Conservation (phyloP, 768 basidiomycete species). For the Cytidiella melzeri region DNA sequence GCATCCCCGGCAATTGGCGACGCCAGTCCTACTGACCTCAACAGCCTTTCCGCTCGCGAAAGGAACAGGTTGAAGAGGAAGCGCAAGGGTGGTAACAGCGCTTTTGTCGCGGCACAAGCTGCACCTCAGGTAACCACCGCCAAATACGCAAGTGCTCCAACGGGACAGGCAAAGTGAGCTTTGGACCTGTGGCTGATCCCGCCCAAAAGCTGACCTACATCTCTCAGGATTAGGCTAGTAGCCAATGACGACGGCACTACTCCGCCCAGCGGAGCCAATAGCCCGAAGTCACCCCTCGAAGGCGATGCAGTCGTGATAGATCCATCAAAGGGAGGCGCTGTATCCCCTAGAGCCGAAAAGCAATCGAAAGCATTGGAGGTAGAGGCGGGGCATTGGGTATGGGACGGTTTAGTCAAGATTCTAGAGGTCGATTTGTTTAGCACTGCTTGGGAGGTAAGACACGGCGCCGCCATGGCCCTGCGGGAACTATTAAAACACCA, state of each 20-base stretch:
- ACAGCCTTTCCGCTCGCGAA: constrained; percentile 81
- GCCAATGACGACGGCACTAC: constrained; percentile 49
- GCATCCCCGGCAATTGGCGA: constrained; percentile 11
- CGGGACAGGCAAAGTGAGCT: constrained; percentile 52
- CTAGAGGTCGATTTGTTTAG: constrained; percentile 82
- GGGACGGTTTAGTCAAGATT: constrained; percentile 77
- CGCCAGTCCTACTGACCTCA: constrained; percentile 44
- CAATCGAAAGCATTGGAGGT: constrained; percentile 77
- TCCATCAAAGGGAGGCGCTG: constrained; percentile 79
- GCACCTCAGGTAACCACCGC: constrained; percentile 53
- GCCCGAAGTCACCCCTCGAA: constrained; percentile 41
- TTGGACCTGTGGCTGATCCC: background rate
- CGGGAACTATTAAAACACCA: constrained; percentile 83
- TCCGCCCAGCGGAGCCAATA: constrained; percentile 47
- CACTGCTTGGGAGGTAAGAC: constrained; percentile 87
- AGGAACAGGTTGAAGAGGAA: constrained; percentile 93
- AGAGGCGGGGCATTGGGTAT: constrained; percentile 70
- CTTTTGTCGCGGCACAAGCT: constrained; percentile 67
- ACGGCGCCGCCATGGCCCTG: constrained; percentile 89
- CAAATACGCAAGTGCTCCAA: constrained; percentile 55
- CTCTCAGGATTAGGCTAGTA: constrained; percentile 80
- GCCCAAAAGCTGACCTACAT: too few relatives aligned
- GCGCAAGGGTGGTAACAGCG: constrained; percentile 79
- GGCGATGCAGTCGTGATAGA: constrained; percentile 71
- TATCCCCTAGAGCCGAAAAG: constrained; percentile 71